phyloP scores from a whole-genome alignment of 1,284 basidiomycete species.

The Rhodotorula sp. region DNA sequence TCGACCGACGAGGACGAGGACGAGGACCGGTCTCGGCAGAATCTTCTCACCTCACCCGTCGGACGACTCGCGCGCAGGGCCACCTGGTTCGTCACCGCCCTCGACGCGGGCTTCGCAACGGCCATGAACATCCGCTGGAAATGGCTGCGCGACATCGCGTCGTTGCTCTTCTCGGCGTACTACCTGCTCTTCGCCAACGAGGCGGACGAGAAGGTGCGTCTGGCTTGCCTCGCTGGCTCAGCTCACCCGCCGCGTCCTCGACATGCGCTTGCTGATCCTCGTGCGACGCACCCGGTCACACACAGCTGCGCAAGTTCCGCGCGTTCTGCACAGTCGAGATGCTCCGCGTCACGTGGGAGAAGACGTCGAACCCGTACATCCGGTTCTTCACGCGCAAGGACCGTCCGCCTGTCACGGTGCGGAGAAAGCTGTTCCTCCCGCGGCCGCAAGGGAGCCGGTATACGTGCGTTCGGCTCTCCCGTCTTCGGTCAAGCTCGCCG shows the following conservation, averaged over 20 bases:
- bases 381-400: constrained; percentile 63
- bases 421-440: constrained; percentile 73
- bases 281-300: neutral
- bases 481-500: too few relatives aligned
- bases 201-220: constrained; percentile 81
- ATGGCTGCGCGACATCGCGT: constrained; percentile 83
- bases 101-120: constrained; percentile 96
- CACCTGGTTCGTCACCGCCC: constrained; percentile 88
- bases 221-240: neutral
- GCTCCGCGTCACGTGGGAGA: constrained; percentile 93
- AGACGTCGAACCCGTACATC: constrained; percentile 84
- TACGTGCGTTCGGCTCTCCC: constrained; percentile 15
- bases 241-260: neutral
- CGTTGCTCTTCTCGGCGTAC: constrained; percentile 63
- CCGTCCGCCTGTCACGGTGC: constrained; percentile 61
- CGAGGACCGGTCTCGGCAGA: too few relatives aligned
- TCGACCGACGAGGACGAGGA: too few relatives aligned
- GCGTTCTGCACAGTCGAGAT: constrained; percentile 94
- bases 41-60: neutral
- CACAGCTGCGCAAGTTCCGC: constrained; percentile 79
- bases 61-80: constrained; percentile 57
- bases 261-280: neutral
- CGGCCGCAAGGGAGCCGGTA: constrained; percentile 74
- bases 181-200: constrained; percentile 92
- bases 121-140: constrained; percentile 90